phyloP scores from a whole-genome alignment of 768 basidiomycete species.

The Hydnum rufescens region DNA sequence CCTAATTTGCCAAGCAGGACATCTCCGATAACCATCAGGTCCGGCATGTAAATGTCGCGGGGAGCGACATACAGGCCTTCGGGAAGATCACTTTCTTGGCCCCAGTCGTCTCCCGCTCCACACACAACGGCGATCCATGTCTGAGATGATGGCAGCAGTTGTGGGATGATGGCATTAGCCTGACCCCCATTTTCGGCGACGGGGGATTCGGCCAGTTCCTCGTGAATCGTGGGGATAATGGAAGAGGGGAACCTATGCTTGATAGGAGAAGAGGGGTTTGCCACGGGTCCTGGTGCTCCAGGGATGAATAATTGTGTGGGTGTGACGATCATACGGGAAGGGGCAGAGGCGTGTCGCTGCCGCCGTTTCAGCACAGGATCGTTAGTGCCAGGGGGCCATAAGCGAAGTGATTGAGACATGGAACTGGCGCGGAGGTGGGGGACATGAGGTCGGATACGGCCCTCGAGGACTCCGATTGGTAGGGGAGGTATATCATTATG shows the following conservation, averaged over 20 bases:
- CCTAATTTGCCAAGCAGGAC: constrained; percentile 65
- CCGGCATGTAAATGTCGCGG: constrained; percentile 64
- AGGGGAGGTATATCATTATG: neutral
- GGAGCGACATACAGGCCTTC: constrained; percentile 59
- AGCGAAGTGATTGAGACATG: neutral
- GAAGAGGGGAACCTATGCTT: neutral
- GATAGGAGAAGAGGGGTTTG: constrained; percentile 8
- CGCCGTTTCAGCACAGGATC: neutral
- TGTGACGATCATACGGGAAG: constrained; percentile 21
- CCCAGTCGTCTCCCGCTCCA: constrained; percentile 39
- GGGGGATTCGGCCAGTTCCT: neutral
- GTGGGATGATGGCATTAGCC: no score
- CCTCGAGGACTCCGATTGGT: neutral
- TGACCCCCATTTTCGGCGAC: neutral
- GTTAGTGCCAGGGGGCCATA: neutral
- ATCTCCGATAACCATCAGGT: constrained; percentile 52
- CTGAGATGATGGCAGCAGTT: constrained; percentile 10
- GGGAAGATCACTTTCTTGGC: constrained; percentile 28
- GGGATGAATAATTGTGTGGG: constrained; percentile 37
- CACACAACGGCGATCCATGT: constrained; percentile 64
- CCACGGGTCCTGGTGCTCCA: constrained; percentile 22
- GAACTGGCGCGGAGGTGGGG: no score
- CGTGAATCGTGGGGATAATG: neutral
- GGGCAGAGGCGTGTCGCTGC: neutral
- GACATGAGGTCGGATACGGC: no score